A percentile compares a stretch with the other conserved stretches of the same genome.
These are phyloP conservation scores for Cucurbita ficifolia DNA, from an alignment of 306 rosid species.

Conservation along the genomic window DNA sequence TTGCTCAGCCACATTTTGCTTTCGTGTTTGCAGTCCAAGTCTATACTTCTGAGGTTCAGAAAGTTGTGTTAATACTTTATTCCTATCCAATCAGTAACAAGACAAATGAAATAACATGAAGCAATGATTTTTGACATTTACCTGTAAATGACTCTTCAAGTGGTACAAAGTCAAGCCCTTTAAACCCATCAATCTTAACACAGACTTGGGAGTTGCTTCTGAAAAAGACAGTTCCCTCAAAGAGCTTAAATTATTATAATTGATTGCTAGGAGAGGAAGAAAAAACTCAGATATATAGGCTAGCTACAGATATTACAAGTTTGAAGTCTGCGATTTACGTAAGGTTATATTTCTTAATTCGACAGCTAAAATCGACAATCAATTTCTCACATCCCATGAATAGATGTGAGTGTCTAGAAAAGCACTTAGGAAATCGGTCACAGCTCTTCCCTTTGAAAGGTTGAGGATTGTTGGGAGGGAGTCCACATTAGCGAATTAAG, in stretches of 20 bases:
- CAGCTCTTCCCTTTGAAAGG: too few relatives aligned
- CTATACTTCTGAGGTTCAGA: slow-evolving; percentile 60
- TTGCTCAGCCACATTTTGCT: slow-evolving; percentile 34
- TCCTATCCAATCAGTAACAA: not conserved
- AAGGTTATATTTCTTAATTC: not conserved
- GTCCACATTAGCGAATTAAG: too few relatives aligned
- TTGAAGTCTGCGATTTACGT: not conserved
- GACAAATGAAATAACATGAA: not conserved
- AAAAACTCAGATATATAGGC: not conserved
- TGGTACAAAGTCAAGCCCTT: slow-evolving; percentile 92
- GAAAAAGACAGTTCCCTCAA: slow-evolving; percentile 6
- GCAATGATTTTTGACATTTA: not conserved
- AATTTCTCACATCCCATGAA: not conserved
- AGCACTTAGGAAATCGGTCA: too few relatives aligned
- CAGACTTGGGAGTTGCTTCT: slow-evolving; percentile 96
- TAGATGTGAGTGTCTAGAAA: not conserved
- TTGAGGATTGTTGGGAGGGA: too few relatives aligned
- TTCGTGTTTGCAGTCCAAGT: slow-evolving; percentile 56
- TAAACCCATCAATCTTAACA: slow-evolving; percentile 79
- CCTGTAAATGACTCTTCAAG: slow-evolving; percentile 99
- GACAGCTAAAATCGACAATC: not conserved
- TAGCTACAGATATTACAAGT: not conserved
- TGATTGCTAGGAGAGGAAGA: not conserved
- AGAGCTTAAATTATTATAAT: not conserved
- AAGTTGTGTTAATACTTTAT: not conserved